Conservation (phyloP, 1,139 yeast species). For the Hanseniaspora sp. region DNA sequence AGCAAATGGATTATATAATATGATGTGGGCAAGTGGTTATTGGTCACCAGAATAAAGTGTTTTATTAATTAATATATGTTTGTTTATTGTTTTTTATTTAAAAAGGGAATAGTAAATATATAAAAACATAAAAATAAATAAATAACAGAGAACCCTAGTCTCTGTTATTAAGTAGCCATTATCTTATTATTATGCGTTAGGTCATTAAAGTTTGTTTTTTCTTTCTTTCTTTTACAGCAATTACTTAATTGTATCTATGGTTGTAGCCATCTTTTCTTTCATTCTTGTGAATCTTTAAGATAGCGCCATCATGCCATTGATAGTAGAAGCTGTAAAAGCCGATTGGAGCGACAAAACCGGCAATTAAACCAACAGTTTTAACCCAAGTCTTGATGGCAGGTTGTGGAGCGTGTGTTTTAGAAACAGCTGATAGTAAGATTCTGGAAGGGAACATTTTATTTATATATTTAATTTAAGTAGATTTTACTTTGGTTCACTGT, state of each 20-base stretch:
- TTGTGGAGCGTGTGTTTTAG: constrained; percentile 4
- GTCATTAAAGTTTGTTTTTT: not conserved
- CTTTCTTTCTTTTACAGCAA: not conserved
- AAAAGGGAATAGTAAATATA: not conserved
- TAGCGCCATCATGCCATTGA: constrained; percentile 11
- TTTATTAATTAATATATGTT: not conserved
- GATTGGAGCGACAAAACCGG: constrained; percentile 10
- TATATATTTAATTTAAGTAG: not conserved
- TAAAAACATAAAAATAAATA: not conserved
- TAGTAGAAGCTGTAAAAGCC: constrained; percentile 11
- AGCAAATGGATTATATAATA: constrained; percentile 40
- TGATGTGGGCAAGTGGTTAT: constrained; percentile 60
- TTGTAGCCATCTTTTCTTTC: constrained; percentile 14
- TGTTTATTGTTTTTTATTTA: not conserved
- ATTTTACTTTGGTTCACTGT: too few species aligned
- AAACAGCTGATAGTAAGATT: constrained; percentile 2
- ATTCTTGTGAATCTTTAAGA: constrained; percentile 8
- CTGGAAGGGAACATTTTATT: constrained; percentile 11
- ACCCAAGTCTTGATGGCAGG: not conserved
- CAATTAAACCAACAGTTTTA: constrained; percentile 9
- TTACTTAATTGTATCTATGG: constrained; percentile 9
- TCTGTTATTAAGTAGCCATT: not conserved
- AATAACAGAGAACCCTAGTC: not conserved
- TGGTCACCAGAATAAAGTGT: not conserved
- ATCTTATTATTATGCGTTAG: not conserved